These are phyloP conservation scores for Cotoneaster glaucophyllus DNA, from an alignment of 306 rosid genomes.

Conservation along the genomic window DNA sequence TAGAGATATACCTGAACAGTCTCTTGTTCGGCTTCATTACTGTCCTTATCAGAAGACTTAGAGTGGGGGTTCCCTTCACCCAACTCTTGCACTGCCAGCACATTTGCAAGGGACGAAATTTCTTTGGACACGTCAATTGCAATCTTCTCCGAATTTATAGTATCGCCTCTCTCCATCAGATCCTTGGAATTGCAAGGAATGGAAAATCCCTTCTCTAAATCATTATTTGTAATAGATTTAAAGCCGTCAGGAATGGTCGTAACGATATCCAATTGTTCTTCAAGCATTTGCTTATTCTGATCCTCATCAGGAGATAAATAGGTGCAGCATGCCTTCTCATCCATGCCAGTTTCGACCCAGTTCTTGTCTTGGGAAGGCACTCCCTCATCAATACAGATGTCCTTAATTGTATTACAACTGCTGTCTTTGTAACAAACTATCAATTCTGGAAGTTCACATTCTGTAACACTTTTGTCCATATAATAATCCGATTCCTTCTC, in stretches of 20 bases:
- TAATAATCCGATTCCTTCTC: constrained; percentile 29
- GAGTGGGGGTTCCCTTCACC: constrained; percentile 5
- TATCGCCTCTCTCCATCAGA: constrained; percentile 15
- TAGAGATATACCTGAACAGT: constrained; percentile 44
- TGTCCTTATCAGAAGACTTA: constrained; percentile 14
- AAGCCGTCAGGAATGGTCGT: constrained; percentile 5
- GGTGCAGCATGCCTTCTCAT: constrained; percentile 30
- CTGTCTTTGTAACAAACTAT: constrained; percentile 54
- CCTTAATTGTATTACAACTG: constrained; percentile 54
- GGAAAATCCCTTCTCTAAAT: constrained; percentile 25
- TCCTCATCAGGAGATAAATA: constrained; percentile 20
- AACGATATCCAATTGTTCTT: constrained; percentile 24
- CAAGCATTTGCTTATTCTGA: constrained; percentile 11
- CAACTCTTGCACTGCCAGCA: constrained; percentile 16
- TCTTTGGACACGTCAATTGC: constrained; percentile 23
- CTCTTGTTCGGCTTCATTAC: constrained; percentile 17
- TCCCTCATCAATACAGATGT: constrained; percentile 77
- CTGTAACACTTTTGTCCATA: constrained; percentile 48
- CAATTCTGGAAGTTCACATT: constrained; percentile 55
- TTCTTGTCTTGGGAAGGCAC: constrained; percentile 39
- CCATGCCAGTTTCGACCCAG: constrained; percentile 29
- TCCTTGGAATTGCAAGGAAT: constrained; percentile 24
- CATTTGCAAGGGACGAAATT: constrained; percentile 5
- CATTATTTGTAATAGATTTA: constrained; percentile 16
- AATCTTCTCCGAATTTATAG: constrained; percentile 8